Evolutionary conservation across 306 rosid species (phyloP).

Genomic region (Citrullus colocynthis): DNA sequence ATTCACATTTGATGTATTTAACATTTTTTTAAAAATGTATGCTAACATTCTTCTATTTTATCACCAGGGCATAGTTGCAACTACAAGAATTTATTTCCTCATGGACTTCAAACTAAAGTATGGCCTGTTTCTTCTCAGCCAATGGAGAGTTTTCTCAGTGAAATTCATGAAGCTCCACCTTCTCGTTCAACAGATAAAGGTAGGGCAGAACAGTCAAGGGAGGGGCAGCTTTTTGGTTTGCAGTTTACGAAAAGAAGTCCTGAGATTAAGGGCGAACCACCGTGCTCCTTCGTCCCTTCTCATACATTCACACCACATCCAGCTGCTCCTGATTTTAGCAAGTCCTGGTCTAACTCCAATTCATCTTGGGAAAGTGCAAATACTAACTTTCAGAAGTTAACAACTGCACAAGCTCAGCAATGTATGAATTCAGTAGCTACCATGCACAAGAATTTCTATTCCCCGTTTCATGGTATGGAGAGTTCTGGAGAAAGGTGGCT

Average conservation of each 20-base stretch:
- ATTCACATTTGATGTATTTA: background rate
- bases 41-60: constrained; percentile 10
- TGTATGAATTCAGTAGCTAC: constrained; percentile 31
- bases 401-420: constrained; percentile 39
- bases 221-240: constrained; percentile 34
- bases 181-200: constrained; percentile 27
- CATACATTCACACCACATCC: constrained; percentile 27
- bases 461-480: constrained; percentile 45
- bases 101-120: constrained; percentile 37
- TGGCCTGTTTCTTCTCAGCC: constrained; percentile 37
- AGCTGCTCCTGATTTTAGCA: constrained; percentile 35
- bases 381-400: constrained; percentile 47
- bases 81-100: constrained; percentile 29
- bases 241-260: constrained; percentile 36
- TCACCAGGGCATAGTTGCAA: constrained; percentile 46
- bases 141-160: constrained; percentile 25
- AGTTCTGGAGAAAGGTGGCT: constrained; percentile 32
- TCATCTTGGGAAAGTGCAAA: constrained; percentile 63
- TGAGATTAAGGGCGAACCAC: constrained; percentile 32
- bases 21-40: background rate
- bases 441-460: constrained; percentile 33
- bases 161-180: constrained; percentile 31
- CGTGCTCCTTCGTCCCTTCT: constrained; percentile 25
- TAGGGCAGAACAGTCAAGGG: constrained; percentile 40
- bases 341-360: constrained; percentile 53